Evolutionary conservation across 2,329 filamentous ascomycete species (phyloP).

Genomic region (Capronia americana): DNA sequence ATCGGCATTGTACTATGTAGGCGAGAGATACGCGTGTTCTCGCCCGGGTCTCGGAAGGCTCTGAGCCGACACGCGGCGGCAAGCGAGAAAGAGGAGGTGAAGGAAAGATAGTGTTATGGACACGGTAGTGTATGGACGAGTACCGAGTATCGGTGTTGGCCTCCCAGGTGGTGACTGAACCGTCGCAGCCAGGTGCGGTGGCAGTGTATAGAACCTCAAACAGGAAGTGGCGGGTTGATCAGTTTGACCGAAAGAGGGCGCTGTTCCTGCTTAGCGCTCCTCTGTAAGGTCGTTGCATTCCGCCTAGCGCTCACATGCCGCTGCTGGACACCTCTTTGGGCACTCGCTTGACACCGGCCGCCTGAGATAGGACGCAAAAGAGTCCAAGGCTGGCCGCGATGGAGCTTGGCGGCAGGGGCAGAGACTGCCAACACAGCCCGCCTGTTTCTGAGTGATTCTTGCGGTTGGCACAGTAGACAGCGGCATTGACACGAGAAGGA

Average conservation of each 20-base stretch:
- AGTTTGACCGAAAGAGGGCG: slow-evolving; percentile 3
- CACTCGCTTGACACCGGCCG: not conserved
- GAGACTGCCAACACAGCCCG: slow-evolving; percentile 3
- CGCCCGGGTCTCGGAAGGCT: slow-evolving; percentile 5
- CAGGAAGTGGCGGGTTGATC: slow-evolving; percentile 14
- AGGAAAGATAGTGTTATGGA: not conserved
- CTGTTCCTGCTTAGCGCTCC: not conserved
- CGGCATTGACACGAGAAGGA: not conserved
- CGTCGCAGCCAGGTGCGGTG: not conserved
- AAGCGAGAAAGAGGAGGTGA: not conserved
- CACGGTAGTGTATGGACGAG: not conserved
- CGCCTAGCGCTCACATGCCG: not conserved
- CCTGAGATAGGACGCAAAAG: slow-evolving; percentile 7
- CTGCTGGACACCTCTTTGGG: slow-evolving; percentile 9
- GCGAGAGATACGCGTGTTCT: slow-evolving; percentile 7
- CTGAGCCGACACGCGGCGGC: slow-evolving; percentile 7
- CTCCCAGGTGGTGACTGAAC: not conserved
- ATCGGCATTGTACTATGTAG: not conserved
- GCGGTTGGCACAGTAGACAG: not conserved
- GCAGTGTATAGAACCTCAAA: slow-evolving; percentile 13
- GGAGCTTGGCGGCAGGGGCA: not conserved
- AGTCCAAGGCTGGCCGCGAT: not conserved
- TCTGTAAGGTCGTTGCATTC: not conserved
- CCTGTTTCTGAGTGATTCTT: not conserved
- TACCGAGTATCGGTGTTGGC: not conserved